These are phyloP conservation scores for Podaxis rugospora DNA, from an alignment of 768 basidiomycete genomes.

Conservation along the genomic window DNA sequence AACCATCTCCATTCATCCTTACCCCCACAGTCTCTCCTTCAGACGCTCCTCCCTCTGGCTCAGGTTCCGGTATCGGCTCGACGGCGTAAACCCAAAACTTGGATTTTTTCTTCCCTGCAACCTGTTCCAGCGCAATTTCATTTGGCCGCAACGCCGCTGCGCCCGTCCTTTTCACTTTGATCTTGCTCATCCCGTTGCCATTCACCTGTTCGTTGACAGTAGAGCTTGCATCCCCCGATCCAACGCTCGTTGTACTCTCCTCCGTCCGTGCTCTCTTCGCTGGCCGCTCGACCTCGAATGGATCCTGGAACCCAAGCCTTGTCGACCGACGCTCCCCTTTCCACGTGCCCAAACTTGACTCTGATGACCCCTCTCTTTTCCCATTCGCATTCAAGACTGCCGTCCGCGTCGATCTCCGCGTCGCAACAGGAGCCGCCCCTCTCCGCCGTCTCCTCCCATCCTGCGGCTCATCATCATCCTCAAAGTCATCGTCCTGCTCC, in stretches of 20 bases:
- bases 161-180: conserved; percentile 49
- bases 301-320: conserved; percentile 58
- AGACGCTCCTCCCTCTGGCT: conserved; percentile 12
- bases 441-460: conserved; percentile 45
- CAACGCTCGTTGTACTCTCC: conserved; percentile 61
- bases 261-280: conserved; percentile 75
- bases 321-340: conserved; percentile 72
- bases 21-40: neutral
- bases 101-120: conserved; percentile 79
- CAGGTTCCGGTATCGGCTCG: conserved; percentile 52
- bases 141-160: conserved; percentile 67
- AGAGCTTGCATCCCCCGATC: conserved; percentile 39
- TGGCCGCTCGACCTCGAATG: conserved; percentile 44
- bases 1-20: conserved; percentile 1
- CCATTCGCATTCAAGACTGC: conserved; percentile 45
- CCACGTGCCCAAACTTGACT: conserved; percentile 54
- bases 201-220: conserved; percentile 20
- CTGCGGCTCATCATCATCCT: conserved; percentile 49
- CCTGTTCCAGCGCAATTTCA: conserved; percentile 70
- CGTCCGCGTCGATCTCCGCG: conserved; percentile 54
- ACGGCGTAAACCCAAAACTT: conserved; percentile 90
- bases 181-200: conserved; percentile 25
- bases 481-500: conserved; percentile 59
- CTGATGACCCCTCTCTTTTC: conserved; percentile 46
- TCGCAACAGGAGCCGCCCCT: conserved; percentile 26